phyloP scores from a whole-genome alignment of 208 protist genomes.

The Borovskyia barvae region DNA sequence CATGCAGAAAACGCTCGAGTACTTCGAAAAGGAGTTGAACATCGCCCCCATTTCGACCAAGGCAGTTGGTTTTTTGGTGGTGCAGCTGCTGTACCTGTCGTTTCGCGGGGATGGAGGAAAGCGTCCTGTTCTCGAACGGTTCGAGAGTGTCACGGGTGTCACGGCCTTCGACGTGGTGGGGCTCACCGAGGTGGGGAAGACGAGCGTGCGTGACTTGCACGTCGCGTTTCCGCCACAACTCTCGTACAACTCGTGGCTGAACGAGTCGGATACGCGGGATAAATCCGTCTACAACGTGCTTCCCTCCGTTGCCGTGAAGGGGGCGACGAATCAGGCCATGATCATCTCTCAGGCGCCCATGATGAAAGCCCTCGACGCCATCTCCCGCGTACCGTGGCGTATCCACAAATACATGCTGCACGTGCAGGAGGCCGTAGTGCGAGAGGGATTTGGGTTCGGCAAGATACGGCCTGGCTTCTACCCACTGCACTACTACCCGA shows the following conservation, averaged over 20 bases:
- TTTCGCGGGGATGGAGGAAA: conserved; percentile 47
- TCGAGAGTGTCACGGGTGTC: conserved; percentile 44
- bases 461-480: conserved; percentile 91
- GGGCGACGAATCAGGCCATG: conserved; percentile 87
- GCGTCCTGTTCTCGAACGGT: conserved; percentile 65
- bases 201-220: conserved; percentile 69
- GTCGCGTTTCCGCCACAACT: conserved; percentile 89
- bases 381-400: conserved; percentile 89
- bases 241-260: conserved; percentile 88
- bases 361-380: conserved; percentile 89
- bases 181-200: conserved; percentile 63
- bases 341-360: conserved; percentile 90
- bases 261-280: conserved; percentile 85
- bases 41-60: conserved; percentile 64
- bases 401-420: conserved; percentile 93
- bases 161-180: conserved; percentile 68
- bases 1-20: conserved; percentile 82
- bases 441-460: conserved; percentile 90
- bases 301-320: conserved; percentile 87
- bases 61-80: conserved; percentile 75
- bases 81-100: conserved; percentile 73
- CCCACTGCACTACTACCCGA: conserved; percentile 76
- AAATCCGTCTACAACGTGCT: conserved; percentile 92
- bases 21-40: conserved; percentile 81
- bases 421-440: conserved; percentile 91